phyloP scores from a whole-genome alignment of 208 protist species.

The Wallacemonas collosoma region DNA sequence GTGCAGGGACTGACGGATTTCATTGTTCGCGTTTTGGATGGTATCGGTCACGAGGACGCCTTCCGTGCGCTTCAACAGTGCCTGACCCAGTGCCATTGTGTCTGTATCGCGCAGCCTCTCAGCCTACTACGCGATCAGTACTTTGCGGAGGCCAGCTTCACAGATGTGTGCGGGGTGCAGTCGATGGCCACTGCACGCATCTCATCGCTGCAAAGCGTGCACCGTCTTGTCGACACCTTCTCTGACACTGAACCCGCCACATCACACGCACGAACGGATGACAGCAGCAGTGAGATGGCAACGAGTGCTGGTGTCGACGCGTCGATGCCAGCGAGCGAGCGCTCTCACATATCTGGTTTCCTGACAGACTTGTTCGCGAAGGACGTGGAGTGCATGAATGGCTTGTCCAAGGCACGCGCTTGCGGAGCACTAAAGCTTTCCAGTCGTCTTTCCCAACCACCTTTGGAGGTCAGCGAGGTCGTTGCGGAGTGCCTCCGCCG shows the following conservation, averaged over 20 bases:
- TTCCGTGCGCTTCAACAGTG: not conserved
- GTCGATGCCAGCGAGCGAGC: conserved; percentile 9
- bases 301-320: too few relatives aligned
- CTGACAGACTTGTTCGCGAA: conserved; percentile 22
- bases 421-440: conserved; percentile 25
- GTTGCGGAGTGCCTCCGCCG: conserved; percentile 13
- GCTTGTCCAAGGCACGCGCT: conserved; percentile 27
- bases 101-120: conserved; percentile 1
- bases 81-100: conserved; percentile 4
- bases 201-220: not conserved
- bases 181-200: too few relatives aligned
- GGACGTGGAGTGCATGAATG: conserved; percentile 19
- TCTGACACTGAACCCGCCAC: not conserved
- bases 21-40: not conserved
- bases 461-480: conserved; percentile 13
- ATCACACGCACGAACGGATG: too few relatives aligned
- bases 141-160: conserved; percentile 3
- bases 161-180: not conserved
- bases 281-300: too few relatives aligned
- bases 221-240: not conserved
- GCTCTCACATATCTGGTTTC: conserved; percentile 10
- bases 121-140: not conserved
- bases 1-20: not conserved
- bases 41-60: not conserved
- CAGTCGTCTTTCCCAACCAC: conserved; percentile 19